Evolutionary conservation across 768 basidiomycete genomes (phyloP), one percentile per base, ranked within the genome.

Genomic region (Psilocybe tampanensis): DNA sequence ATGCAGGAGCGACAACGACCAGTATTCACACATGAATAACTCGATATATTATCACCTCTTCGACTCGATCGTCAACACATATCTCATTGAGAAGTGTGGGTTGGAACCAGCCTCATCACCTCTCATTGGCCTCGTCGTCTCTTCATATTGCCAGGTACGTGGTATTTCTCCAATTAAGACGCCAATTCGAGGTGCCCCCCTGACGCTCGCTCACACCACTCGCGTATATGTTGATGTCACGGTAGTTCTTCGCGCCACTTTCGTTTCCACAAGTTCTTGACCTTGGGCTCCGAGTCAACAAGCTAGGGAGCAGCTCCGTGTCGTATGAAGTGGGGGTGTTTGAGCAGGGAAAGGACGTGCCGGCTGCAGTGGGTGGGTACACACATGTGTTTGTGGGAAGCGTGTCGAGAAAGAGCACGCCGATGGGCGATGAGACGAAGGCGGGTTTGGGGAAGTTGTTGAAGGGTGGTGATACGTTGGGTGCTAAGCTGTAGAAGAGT

Each of bases 381-480:
- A 92, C 89, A 0, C 91, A 94, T 68, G 91, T 93, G n/a, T 93
- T 92, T 65, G 91, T 94, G 2, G 83, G 85, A 24, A 81, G 79
- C 43, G 61, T 64, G 52, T 81, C 80, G 42, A 72, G 91, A 45
- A 85, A 82, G 72, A 86, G 86, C 55, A 70, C 71, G 0, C 60
- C 74, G 0, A 86, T 91, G 64, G 70, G 63, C 34, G 54, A 66
- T 2, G 67, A 60, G 53, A 77, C 74, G 23, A 77, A 75, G 59
- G 70, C 65, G 2, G 88, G 86, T 0, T 70, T 92, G 29, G 59
- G 60, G 34, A 80, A 70, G 60, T 62, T 87, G 24, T 55, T 68
- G 22, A 56, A 8, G 44, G 43, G 47, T 1, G 19, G 43, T 2
- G 29, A 4, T 29, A 29, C 4, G 29, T 9, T n/a, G n/a, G n/a